Conservation (phyloP, 2,329 filamentous ascomycete genomes). For the Aschersonia sp. region DNA sequence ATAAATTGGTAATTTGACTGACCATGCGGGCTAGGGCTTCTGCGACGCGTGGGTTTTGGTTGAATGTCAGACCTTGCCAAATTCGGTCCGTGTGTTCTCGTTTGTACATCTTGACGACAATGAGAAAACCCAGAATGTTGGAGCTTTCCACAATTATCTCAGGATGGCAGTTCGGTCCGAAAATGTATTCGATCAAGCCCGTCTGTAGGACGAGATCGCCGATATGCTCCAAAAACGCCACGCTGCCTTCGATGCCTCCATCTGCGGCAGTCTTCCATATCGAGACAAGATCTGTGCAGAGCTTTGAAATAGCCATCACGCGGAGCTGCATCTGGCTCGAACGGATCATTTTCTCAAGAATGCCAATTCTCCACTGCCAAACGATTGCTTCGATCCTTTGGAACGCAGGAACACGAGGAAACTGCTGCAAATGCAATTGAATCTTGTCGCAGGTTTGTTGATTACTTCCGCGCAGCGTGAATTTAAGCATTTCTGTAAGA, state of each 20-base stretch:
- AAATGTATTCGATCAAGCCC: slow-evolving; percentile 70
- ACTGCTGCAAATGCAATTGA: slow-evolving; percentile 10
- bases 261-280: slow-evolving; percentile 49
- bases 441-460: slow-evolving; percentile 17
- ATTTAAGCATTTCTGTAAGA: slow-evolving; percentile 29
- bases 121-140: slow-evolving; percentile 78
- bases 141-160: slow-evolving; percentile 70
- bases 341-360: slow-evolving; percentile 58
- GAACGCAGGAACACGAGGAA: slow-evolving; percentile 22
- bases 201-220: slow-evolving; percentile 55
- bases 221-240: slow-evolving; percentile 48
- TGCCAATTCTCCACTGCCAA: slow-evolving; percentile 54
- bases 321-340: slow-evolving; percentile 86
- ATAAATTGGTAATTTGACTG: slow-evolving; percentile 30
- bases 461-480: slow-evolving; percentile 22
- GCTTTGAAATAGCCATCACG: slow-evolving; percentile 59
- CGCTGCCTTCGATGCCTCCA: slow-evolving; percentile 20
- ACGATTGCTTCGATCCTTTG: slow-evolving; percentile 35
- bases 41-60: slow-evolving; percentile 72
- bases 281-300: slow-evolving; percentile 56
- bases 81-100: slow-evolving; percentile 61
- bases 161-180: slow-evolving; percentile 82
- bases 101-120: slow-evolving; percentile 63
- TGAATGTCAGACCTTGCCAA: slow-evolving; percentile 71
- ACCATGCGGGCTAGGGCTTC: slow-evolving; percentile 63